Evolutionary conservation across 2,329 filamentous ascomycete species (phyloP), one percentile per base, ranked within the genome.

Genomic region (Fusarium camptoceras): DNA sequence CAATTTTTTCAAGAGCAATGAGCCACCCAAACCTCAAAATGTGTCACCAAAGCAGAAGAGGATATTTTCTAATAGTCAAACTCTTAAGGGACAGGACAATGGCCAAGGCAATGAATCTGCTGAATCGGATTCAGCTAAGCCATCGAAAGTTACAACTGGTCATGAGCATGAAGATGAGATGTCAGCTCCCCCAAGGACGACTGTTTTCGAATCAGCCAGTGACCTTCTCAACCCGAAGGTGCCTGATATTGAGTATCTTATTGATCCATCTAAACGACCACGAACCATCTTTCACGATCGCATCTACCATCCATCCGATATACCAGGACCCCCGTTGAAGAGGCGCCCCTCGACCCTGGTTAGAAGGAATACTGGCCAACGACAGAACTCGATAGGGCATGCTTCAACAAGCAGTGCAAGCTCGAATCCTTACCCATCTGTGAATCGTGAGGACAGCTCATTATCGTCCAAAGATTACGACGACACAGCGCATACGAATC

Each of bases 221-320:
- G 95, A 99, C 78, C 83, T 99, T 5, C 87, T 99, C 42, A 97
- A 95, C 77, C 96, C 96, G 8, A 95, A 94, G 49, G 82, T 98
- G 34, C 95, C 96, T 18, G 87, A 92, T 0, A 84, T 88, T 5
- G 91, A 94, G 46, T 99, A 94, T 79, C 84, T 99, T 39, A 87
- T 94, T 54, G 92, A 98, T 73, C 95, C 96, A 10, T 86, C 90
- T 3, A 91, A 89, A 53, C 91, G 96, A 18, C 90, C 94, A 1
- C 89, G 94, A 48, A 95, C 95, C 3, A 99, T 99, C 64, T 98
- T 98, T 80, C 96, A 99, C 79, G 96, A 99, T 78, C 91, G 96
- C 14, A 88, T 99, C 18, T 99, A 99, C 77, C 94, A 97, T 75
- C 94, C 96, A 0, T 88, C 91, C 44, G 96, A 99, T 76, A 98